Base-by-base conservation (phyloP, 495 filamentous ascomycete species). In the Talaromyces borbonicus region DNA sequence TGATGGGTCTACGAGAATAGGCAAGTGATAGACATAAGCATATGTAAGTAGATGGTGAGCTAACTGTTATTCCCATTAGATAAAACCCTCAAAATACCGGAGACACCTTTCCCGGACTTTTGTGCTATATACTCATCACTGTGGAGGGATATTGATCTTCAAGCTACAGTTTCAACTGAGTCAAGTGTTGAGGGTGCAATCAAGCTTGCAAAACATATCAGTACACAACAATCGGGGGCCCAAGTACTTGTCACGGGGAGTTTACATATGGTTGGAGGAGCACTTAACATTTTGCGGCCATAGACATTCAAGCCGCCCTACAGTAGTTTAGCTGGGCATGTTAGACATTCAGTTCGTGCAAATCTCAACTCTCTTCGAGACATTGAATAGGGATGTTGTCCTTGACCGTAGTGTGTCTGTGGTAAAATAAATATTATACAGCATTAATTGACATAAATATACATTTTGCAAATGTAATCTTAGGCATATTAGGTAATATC, bases 171-270 rank as follows among this genome's bases (percentile, higher is more conserved):
- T 20, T 55, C 50, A 23, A 43, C 26, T 26, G 53, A 59, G 25
- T 43, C 50, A 29, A 63, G 48, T 5, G 55, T 69, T 39, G 59
- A 66, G 37, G 53, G 50, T 8, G 64, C 67, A 5, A 50, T 70
- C 6, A 48, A 58, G 14, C 33, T 44, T 23, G 65, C 65, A 0
- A 56, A 42, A 44, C 19, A 43, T 7, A 55, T 62, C 8, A 55
- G 59, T 29, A 45, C 43, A 15, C 22, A 54, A 33, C 18, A 49
- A 9, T 42, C 20, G 14, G 63, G 62, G 3, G 52, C 60, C 44
- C 60, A 78, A 26, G 68, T 66, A 1, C 55, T 83, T 16, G 69
- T 84, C 23, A 83, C 80, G 11, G 80, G 80, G 6, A 82, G 80
- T 51, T 60, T 81, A 19, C 72, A 81, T 54, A 59, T 83, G 15